A percentile compares a stretch with the other conserved stretches of the same genome.
Conservation (phyloP, 257 asterid species). For the Nicotiana obtusifolia region DNA sequence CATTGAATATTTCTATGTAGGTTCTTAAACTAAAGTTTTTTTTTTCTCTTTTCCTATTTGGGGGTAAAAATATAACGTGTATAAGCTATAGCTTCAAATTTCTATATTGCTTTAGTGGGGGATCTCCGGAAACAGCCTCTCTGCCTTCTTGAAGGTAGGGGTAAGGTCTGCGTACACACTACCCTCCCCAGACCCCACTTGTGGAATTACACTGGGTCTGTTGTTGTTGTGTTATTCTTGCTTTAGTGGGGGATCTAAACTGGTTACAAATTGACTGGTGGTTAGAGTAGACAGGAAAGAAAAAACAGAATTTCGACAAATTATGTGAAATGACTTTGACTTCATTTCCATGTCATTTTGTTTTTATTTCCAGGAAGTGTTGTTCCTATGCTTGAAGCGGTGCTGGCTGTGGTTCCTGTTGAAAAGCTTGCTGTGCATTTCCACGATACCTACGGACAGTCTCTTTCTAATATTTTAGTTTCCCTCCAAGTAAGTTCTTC, state of each 20-base stretch:
- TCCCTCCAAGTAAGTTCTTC: constrained; percentile 77
- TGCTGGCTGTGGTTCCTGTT: constrained; percentile 77
- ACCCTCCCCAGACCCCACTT: too few species aligned
- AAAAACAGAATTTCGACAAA: background rate
- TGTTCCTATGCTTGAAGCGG: constrained; percentile 91
- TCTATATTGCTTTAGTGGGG: too few species aligned
- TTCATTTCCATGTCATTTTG: background rate
- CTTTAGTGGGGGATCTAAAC: background rate
- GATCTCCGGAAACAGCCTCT: too few species aligned
- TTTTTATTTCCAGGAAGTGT: constrained; percentile 44
- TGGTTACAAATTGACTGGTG: background rate
- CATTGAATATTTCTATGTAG: background rate
- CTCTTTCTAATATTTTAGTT: constrained; percentile 81
- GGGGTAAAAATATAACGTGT: too few species aligned
- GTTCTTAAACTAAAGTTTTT: background rate
- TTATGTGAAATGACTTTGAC: background rate
- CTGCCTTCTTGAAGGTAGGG: too few species aligned
- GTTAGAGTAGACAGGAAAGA: background rate
- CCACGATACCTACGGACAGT: constrained; percentile 87
- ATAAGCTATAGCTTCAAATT: too few species aligned
- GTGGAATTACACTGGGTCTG: too few species aligned
- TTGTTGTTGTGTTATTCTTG: too few species aligned
- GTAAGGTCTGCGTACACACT: too few species aligned
- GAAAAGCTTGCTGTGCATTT: constrained; percentile 90
- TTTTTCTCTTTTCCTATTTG: too few species aligned